Conservation (phyloP, 2,329 filamentous ascomycete species). For the Podosphaera xanthii region DNA sequence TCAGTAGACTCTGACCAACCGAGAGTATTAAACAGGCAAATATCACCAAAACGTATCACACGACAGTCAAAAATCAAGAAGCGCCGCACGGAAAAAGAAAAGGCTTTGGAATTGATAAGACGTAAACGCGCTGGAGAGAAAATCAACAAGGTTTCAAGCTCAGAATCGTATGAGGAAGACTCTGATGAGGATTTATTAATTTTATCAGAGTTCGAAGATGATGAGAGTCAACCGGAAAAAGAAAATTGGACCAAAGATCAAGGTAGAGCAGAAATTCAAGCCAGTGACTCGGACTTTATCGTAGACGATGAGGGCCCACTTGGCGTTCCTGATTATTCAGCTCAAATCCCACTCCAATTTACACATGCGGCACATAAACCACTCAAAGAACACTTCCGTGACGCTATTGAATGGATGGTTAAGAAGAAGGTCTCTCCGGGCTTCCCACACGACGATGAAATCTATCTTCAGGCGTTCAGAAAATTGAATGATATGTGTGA, state of each 20-base stretch:
- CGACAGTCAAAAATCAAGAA: constrained; percentile 7
- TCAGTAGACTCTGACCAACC: not conserved
- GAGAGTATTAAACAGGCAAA: constrained; percentile 1
- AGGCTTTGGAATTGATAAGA: constrained; percentile 20
- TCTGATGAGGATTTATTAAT: constrained; percentile 15
- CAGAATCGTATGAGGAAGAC: constrained; percentile 11
- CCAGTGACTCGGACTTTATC: constrained; percentile 31
- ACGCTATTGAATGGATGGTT: constrained; percentile 60
- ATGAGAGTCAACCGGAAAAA: constrained; percentile 10
- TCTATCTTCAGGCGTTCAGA: constrained; percentile 45
- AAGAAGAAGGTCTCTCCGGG: constrained; percentile 55
- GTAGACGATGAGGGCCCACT: constrained; percentile 32
- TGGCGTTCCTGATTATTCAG: constrained; percentile 26
- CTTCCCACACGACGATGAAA: constrained; percentile 36
- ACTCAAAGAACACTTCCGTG: constrained; percentile 47
- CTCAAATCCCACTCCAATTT: constrained; percentile 43
- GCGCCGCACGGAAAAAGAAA: constrained; percentile 20
- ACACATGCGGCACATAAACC: constrained; percentile 42
- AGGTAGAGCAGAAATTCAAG: constrained; percentile 9
- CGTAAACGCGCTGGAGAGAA: constrained; percentile 20
- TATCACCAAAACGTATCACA: constrained; percentile 5
- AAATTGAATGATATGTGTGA: constrained; percentile 51
- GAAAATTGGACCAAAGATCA: not conserved
- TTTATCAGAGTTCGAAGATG: constrained; percentile 28
- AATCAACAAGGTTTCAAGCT: constrained; percentile 18